Evolutionary conservation across 352 stramenopile genomes (phyloP), one percentile per base, ranked within the genome.

Genomic region (Pythium utonaiense): DNA sequence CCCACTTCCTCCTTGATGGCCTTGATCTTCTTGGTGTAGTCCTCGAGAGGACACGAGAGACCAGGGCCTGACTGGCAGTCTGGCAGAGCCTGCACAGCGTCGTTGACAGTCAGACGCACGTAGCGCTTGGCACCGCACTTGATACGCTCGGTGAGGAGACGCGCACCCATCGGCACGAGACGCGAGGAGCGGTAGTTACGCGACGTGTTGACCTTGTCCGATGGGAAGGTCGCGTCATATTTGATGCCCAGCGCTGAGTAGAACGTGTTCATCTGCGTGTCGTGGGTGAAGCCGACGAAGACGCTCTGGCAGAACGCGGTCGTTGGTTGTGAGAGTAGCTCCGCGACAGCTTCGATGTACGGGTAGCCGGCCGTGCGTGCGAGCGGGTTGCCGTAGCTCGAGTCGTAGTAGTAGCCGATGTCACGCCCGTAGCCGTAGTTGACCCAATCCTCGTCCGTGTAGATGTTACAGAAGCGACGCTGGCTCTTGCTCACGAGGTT

Each of bases 321-420:
- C 62, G 71, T 74, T 6, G 45, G 68, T 60, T 80, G 66, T 28
- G 67, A 67, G 30, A 85, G 50, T 3, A 82, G 64, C 40, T 70
- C 70, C 1, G 71, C 75, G 24, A 85, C 71, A 7, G 71, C 71
- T 48, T 71, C 53, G 21, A 76, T 57, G 54, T 80, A 77, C 48
- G 73, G 75, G 62, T 71, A 77, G 12, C 73, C 75, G 1, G 69
- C 71, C 12, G 71, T 82, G 6, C 71, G 69, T 6, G 73, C 64
- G 4, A 82, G 71, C 17, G 69, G 64, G 57, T 77, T 75, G 25
- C 73, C 75, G 31, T 73, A 79, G 16, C 71, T 65, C 50, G 73
- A 80, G 69, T 71, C 73, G 62, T 78, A 81, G 66, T 77, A 82
- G 69, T 82, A 85, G 19, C 73, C 73, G 28, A 85, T 33, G 44